Evolutionary conservation across 495 filamentous ascomycete genomes (phyloP).

Genomic region (Penicilliopsis zonata): DNA sequence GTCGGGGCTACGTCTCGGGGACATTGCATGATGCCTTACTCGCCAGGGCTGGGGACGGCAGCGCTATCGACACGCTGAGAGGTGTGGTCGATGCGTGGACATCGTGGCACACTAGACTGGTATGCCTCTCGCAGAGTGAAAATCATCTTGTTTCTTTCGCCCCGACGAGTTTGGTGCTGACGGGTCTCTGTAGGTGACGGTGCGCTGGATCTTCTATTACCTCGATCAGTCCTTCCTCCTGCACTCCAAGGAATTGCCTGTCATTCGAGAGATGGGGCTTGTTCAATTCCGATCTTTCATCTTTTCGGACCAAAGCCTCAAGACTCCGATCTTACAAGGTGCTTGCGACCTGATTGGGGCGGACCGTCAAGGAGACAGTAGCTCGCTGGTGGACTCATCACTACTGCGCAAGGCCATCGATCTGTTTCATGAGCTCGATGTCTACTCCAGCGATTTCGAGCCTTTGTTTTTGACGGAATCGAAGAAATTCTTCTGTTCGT

Average conservation of each 20-base stretch:
- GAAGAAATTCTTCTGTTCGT: conserved; percentile 46
- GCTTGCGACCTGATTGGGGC: conserved; percentile 63
- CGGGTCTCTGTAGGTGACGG: conserved; percentile 38
- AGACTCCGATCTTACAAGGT: conserved; percentile 49
- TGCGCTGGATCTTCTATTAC: conserved; percentile 84
- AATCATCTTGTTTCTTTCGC: background rate
- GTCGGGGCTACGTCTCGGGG: conserved; percentile 47
- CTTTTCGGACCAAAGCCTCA: conserved; percentile 39
- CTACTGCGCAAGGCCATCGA: conserved; percentile 60
- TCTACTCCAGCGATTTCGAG: conserved; percentile 73
- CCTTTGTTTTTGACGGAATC: conserved; percentile 58
- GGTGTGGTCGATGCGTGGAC: conserved; percentile 60
- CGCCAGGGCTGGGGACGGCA: conserved; percentile 33
- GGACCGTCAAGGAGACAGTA: conserved; percentile 46
- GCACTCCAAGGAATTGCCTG: conserved; percentile 39
- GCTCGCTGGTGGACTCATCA: conserved; percentile 25
- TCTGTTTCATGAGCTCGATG: conserved; percentile 69
- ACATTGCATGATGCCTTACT: conserved; percentile 42
- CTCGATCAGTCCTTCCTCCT: conserved; percentile 83
- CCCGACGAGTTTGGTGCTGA: conserved; percentile 4
- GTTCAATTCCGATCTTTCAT: conserved; percentile 43
- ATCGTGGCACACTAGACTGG: conserved; percentile 66
- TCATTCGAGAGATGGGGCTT: conserved; percentile 50
- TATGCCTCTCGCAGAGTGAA: too few relatives aligned
- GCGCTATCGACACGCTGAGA: conserved; percentile 49